These are phyloP conservation scores for Acacia crassicarpa DNA, from an alignment of 306 rosid species.

Conservation along the genomic window DNA sequence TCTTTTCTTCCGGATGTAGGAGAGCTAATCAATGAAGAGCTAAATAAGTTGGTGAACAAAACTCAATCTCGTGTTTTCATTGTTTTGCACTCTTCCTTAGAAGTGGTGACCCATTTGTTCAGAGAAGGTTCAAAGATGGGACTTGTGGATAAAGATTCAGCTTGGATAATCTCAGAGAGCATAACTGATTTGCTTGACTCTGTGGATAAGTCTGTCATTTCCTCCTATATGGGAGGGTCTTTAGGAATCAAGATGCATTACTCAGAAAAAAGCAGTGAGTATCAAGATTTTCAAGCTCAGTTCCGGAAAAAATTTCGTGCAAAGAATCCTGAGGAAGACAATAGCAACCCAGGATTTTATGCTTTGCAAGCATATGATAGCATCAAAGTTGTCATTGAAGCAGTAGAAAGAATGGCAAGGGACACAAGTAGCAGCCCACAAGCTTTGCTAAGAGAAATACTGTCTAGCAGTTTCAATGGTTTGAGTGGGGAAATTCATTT, in stretches of 20 bases:
- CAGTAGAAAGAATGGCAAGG: conserved; percentile 33
- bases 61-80: conserved; percentile 63
- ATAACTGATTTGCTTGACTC: conserved; percentile 52
- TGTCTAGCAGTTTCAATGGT: conserved; percentile 47
- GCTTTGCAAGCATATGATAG: conserved; percentile 69
- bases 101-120: conserved; percentile 56
- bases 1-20: conserved; percentile 42
- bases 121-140: conserved; percentile 54
- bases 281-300: conserved; percentile 35
- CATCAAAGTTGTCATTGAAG: conserved; percentile 47
- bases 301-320: conserved; percentile 41
- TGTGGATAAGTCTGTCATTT: conserved; percentile 39
- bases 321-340: conserved; percentile 45
- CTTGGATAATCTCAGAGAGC: conserved; percentile 68
- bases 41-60: conserved; percentile 38
- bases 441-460: conserved; percentile 21
- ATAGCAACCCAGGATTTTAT: conserved; percentile 50
- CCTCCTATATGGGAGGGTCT: conserved; percentile 58
- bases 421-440: conserved; percentile 13
- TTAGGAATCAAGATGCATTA: conserved; percentile 66
- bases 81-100: conserved; percentile 55
- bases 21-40: conserved; percentile 38
- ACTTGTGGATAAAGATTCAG: conserved; percentile 56
- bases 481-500: conserved; percentile 61
- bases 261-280: conserved; percentile 35